A percentile compares a stretch with the other conserved stretches of the same genome.
Evolutionary conservation across 2,329 filamentous ascomycete species (phyloP).

Genomic region (Epichloe elymi): DNA sequence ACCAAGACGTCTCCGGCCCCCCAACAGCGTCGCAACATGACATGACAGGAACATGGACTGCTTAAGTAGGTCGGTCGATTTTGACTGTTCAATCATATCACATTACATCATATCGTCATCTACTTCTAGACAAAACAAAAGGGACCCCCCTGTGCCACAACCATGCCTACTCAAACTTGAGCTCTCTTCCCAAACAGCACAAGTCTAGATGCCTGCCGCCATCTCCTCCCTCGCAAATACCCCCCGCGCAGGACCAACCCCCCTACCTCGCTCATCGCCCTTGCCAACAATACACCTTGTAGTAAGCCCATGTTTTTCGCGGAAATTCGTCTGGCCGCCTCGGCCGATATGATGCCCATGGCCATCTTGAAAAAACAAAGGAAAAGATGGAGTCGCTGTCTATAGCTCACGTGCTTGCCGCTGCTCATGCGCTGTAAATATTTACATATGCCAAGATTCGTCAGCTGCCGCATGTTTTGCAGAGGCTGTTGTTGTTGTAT

Average conservation of each 20-base stretch:
- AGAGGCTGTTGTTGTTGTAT: conserved; percentile 7
- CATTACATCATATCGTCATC: conserved; percentile 4
- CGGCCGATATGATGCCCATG: background rate
- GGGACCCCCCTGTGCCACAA: no score
- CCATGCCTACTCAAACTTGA: background rate
- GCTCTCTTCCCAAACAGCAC: background rate
- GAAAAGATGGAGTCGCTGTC: background rate
- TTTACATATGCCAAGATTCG: background rate
- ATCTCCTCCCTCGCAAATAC: background rate
- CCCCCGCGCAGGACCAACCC: background rate
- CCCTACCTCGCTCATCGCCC: background rate
- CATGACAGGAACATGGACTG: no score
- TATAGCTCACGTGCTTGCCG: background rate
- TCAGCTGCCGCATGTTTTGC: background rate
- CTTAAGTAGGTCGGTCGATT: background rate
- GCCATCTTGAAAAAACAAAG: background rate
- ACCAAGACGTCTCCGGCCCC: no score
- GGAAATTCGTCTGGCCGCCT: background rate
- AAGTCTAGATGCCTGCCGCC: background rate
- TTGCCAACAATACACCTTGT: background rate
- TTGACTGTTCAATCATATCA: background rate
- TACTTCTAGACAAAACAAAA: background rate
- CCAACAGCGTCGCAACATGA: no score
- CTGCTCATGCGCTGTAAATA: background rate
- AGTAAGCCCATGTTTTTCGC: background rate